Evolutionary conservation across 2,329 filamentous ascomycete species (phyloP).

Genomic region (Malbranchea cinnamomea): DNA sequence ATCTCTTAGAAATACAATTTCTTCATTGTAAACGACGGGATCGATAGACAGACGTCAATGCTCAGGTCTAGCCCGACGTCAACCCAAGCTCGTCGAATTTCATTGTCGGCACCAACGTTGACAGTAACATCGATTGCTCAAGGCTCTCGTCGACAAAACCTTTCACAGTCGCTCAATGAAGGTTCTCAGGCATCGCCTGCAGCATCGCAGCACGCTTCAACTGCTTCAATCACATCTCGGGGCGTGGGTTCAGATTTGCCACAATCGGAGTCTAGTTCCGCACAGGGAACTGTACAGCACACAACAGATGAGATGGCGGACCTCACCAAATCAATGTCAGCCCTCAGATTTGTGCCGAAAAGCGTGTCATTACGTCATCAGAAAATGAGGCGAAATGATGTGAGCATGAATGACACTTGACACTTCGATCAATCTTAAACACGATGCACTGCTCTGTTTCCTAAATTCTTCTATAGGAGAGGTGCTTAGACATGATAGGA

Average conservation of each 20-base stretch:
- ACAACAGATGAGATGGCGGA: slow-evolving; percentile 19
- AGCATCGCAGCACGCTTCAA: too few relatives aligned
- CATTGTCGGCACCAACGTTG: slow-evolving; percentile 19
- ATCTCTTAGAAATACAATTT: slow-evolving; percentile 59
- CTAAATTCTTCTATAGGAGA: too few relatives aligned
- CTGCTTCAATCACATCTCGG: too few relatives aligned
- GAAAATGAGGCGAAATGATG: too few relatives aligned
- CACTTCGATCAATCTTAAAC: too few relatives aligned
- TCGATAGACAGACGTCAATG: slow-evolving; percentile 70
- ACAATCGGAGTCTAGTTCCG: too few relatives aligned
- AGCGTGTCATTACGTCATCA: slow-evolving; percentile 23
- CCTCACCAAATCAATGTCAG: slow-evolving; percentile 29
- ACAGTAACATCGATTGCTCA: neutral
- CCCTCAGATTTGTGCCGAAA: slow-evolving; percentile 28
- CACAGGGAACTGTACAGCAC: neutral
- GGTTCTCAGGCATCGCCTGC: too few relatives aligned
- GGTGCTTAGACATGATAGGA: too few relatives aligned
- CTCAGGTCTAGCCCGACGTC: slow-evolving; percentile 35
- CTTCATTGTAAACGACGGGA: slow-evolving; percentile 71
- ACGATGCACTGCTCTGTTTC: too few relatives aligned
- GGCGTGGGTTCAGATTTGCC: too few relatives aligned
- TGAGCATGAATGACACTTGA: too few relatives aligned
- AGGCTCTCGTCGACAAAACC: neutral
- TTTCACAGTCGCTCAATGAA: too few relatives aligned
- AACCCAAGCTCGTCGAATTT: slow-evolving; percentile 21